These are phyloP conservation scores for Kandelia obovata DNA, from an alignment of 345 rosid species.

Conservation along the genomic window DNA sequence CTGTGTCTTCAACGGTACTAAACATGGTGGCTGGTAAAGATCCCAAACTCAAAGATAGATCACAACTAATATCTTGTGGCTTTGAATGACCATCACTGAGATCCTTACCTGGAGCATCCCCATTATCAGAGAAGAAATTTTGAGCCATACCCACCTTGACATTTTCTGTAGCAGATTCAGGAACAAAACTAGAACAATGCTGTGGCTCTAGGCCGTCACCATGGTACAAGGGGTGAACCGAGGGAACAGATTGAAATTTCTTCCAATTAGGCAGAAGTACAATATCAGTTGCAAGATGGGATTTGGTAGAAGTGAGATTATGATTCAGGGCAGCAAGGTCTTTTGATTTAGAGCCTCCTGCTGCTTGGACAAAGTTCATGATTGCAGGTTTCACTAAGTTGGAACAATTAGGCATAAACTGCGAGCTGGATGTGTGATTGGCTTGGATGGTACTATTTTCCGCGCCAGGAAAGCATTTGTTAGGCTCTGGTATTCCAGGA, in stretches of 20 bases:
- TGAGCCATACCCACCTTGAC: constrained; percentile 9
- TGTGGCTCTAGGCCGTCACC: constrained; percentile 27
- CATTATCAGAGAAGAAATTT: constrained; percentile 15
- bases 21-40: constrained; percentile 36
- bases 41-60: constrained; percentile 73
- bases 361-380: constrained; percentile 5
- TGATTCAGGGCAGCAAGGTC: constrained; percentile 10
- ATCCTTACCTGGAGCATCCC: constrained; percentile 12
- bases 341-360: constrained; percentile 7
- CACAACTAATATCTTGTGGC: constrained; percentile 39
- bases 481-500: constrained; percentile 26
- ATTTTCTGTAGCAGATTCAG: constrained; percentile 23
- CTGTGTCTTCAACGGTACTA: constrained; percentile 7
- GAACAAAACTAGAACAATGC: constrained; percentile 19
- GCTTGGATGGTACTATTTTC: constrained; percentile 14
- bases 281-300: constrained; percentile 20
- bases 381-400: constrained; percentile 20
- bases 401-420: constrained; percentile 19
- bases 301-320: constrained; percentile 10
- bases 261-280: constrained; percentile 8
- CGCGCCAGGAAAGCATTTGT: not conserved
- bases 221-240: constrained; percentile 48
- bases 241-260: constrained; percentile 13
- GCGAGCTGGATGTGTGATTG: constrained; percentile 17
- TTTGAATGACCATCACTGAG: constrained; percentile 10